Evolutionary conservation across 129 eudicot species (phyloP), one percentile per base, ranked within the genome.

Genomic region (Lonicera japonica): DNA sequence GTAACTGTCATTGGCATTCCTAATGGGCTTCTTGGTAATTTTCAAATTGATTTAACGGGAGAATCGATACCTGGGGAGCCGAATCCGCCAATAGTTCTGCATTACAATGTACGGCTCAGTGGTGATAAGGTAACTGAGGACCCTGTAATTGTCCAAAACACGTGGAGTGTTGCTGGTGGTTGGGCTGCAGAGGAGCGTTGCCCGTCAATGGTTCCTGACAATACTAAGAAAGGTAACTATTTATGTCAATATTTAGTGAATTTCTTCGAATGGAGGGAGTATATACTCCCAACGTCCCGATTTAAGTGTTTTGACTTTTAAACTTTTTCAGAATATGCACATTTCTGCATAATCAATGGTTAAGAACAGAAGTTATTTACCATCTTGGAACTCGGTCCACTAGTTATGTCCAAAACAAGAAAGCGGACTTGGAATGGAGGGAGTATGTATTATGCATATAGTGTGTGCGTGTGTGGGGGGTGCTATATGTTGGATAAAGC

Each of bases 131-230:
- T 66, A 56, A 64, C 77, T 25, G 47, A 40, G 56, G 70, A 64
- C 14, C 70, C 77, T 58, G 71, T 72, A 38, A 65, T 72, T 20
- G 64, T 72, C 22, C 77, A 72, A 65, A 72, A 72, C 45, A 56
- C 77, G 2, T 72, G 77, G 77, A 64, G 60, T 56, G 63, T 23
- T 56, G 71, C 50, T 56, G 18, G 12, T 48, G 77, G 61, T 29
- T 72, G 77, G 77, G 71, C 61, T 34, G 70, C n/a, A 29, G 77
- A 73, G 59, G 72, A 73, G 39, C 51, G 72, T 25, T 73, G 77
- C 43, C 72, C 67, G 25, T 19, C 15, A 6, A 56, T 39, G 11
- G 58, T 36, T 47, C 53, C 63, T 53, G 61, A 29, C 6, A 70
- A 54, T n/a, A 21, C 1, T 41, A 54, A 53, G 22, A 25, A 18